phyloP scores from a whole-genome alignment of 352 stramenopile species.

The Thalassiosira hispida region DNA sequence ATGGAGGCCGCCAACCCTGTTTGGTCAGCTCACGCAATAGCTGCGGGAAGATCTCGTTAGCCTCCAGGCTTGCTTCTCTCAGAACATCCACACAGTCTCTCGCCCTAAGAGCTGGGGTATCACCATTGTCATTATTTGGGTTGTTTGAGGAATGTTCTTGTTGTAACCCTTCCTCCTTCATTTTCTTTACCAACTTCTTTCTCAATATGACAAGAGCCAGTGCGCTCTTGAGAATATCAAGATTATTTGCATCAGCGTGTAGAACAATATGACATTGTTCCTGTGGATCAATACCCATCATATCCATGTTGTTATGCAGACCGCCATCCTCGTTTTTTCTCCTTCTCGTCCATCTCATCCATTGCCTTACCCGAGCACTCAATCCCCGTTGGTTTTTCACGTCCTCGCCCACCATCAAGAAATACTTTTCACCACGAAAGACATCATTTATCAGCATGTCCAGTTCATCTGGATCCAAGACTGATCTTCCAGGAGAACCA shows the following conservation, averaged over 20 bases:
- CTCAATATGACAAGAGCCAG: constrained; percentile 69
- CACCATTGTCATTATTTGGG: constrained; percentile 13
- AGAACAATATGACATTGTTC: constrained; percentile 79
- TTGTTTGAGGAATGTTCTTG: constrained; percentile 12
- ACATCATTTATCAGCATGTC: constrained; percentile 63
- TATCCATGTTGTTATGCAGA: constrained; percentile 1
- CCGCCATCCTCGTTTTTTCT: constrained; percentile 13
- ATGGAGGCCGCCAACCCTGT: constrained; percentile 62
- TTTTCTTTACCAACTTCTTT: constrained; percentile 56
- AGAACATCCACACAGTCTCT: constrained; percentile 67
- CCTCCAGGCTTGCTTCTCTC: constrained; percentile 52
- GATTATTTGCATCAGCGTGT: constrained; percentile 67
- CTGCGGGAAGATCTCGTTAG: constrained; percentile 59
- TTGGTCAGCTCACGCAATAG: constrained; percentile 66
- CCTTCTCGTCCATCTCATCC: constrained; percentile 25
- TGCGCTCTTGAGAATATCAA: constrained; percentile 79
- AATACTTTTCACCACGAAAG: constrained; percentile 73
- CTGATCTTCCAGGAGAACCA: constrained; percentile 68
- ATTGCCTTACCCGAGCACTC: constrained; percentile 42
- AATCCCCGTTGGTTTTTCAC: constrained; percentile 64
- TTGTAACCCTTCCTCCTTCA: constrained; percentile 7
- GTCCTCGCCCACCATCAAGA: constrained; percentile 75
- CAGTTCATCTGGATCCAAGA: constrained; percentile 69
- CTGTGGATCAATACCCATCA: constrained; percentile 33
- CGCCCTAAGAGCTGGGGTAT: constrained; percentile 41